Percentiles rank a stretch among this genome's conserved stretches.
phyloP scores from a whole-genome alignment of 345 rosid genomes.

The Aethionema arabicum region DNA sequence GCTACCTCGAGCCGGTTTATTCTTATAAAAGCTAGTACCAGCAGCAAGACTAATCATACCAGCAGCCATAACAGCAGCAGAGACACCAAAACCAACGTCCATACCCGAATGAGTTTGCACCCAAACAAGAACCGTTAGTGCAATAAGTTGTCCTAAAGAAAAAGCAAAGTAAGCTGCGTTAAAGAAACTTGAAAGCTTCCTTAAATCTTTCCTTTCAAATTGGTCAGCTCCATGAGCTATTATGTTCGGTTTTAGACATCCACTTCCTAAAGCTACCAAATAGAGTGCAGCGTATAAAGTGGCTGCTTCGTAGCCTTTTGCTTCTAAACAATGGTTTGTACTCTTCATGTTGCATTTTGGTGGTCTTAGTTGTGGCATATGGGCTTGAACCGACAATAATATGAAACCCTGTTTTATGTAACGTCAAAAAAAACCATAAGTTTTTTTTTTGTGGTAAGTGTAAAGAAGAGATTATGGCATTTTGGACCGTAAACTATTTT shows the following conservation, averaged over 20 bases:
- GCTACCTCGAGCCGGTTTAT: conserved; percentile 71
- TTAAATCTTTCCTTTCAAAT: conserved; percentile 52
- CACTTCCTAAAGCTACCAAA: conserved; percentile 93
- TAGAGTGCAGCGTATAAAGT: conserved; percentile 73
- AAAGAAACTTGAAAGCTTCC: conserved; percentile 80
- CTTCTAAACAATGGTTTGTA: conserved; percentile 51
- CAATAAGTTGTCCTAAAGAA: conserved; percentile 77
- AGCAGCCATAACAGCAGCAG: conserved; percentile 81
- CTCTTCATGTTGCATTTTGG: conserved; percentile 58
- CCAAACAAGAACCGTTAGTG: conserved; percentile 87
- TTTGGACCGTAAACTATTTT: no score
- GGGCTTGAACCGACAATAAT: conserved; percentile 85
- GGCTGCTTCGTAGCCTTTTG: conserved; percentile 59
- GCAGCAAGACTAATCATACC: conserved; percentile 64
- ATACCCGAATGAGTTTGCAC: conserved; percentile 92
- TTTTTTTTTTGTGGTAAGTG: no score
- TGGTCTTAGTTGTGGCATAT: conserved; percentile 82
- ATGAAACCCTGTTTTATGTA: conserved; percentile 68
- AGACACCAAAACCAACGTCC: conserved; percentile 91
- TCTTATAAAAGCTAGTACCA: conserved; percentile 60
- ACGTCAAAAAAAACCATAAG: not conserved
- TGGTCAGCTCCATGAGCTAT: conserved; percentile 93
- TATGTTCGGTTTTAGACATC: conserved; percentile 95
- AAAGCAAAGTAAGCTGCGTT: conserved; percentile 89
- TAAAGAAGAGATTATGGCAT: no score